A percentile compares a stretch with the other conserved stretches of the same genome.
phyloP scores from a whole-genome alignment of 345 rosid species.

The Xanthoceras sorbifolium region DNA sequence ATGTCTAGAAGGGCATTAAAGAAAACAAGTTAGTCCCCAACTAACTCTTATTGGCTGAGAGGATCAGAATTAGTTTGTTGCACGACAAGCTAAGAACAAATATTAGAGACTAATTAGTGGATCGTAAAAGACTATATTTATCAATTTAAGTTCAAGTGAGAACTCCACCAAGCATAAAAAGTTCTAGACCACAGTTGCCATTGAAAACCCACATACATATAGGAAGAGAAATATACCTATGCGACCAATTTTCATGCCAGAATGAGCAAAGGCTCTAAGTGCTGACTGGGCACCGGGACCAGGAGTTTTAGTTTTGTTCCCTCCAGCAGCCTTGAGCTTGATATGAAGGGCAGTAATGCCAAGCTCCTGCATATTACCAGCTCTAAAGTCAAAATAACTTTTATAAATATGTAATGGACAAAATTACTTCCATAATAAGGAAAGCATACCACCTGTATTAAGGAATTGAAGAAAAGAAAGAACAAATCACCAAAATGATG shows the following conservation, averaged over 20 bases:
- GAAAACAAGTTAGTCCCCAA: neutral
- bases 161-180: neutral
- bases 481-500: neutral
- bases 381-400: too few species aligned
- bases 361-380: too few species aligned
- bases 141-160: neutral
- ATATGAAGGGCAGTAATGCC: slow-evolving; percentile 81
- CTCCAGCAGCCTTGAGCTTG: slow-evolving; percentile 86
- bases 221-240: slow-evolving; percentile 44
- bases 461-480: neutral
- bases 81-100: neutral
- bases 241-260: slow-evolving; percentile 93
- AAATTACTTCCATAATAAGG: too few species aligned
- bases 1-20: neutral
- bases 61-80: neutral
- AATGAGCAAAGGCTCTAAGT: slow-evolving; percentile 90
- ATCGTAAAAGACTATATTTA: neutral
- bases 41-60: neutral
- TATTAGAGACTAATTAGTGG: too few species aligned
- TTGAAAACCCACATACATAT: neutral
- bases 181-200: neutral
- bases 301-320: slow-evolving; percentile 84
- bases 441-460: slow-evolving; percentile 65
- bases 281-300: slow-evolving; percentile 94
- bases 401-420: too few species aligned